Conservation (phyloP, 768 basidiomycete genomes). For the Calocera cornea region DNA sequence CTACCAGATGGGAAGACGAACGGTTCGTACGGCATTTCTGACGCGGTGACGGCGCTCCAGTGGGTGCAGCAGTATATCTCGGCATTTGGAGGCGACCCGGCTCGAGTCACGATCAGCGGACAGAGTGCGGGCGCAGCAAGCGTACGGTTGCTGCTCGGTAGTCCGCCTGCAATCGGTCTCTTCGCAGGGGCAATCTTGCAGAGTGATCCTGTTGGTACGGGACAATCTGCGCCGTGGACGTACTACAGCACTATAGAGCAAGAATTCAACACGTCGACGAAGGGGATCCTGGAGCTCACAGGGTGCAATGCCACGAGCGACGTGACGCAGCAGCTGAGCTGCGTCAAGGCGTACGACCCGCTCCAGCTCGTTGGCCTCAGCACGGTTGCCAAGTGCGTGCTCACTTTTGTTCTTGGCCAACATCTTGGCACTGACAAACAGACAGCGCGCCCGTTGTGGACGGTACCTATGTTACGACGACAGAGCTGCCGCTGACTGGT, state of each 20-base stretch:
- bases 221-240: conserved; percentile 36
- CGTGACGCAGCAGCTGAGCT: conserved; percentile 22
- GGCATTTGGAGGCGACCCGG: conserved; percentile 45
- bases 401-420: not conserved
- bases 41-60: conserved; percentile 28
- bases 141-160: conserved; percentile 24
- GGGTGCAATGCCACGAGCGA: conserved; percentile 28
- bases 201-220: conserved; percentile 38
- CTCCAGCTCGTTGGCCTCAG: conserved; percentile 27
- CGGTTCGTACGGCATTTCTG: conserved; percentile 30
- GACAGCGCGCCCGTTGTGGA: conserved; percentile 27
- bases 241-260: conserved; percentile 36
- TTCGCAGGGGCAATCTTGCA: conserved; percentile 31
- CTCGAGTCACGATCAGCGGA: conserved; percentile 39
- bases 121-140: conserved; percentile 41
- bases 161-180: conserved; percentile 26
- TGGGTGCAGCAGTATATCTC: conserved; percentile 41
- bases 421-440: not conserved
- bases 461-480: conserved; percentile 31
- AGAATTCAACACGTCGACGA: conserved; percentile 27
- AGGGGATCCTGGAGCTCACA: conserved; percentile 26
- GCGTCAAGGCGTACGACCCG: conserved; percentile 27
- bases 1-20: conserved; percentile 28
- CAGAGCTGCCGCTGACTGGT: conserved; percentile 30
- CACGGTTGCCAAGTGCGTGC: conserved; percentile 24